These are phyloP conservation scores for Diaporthe aspalathi DNA, from an alignment of 2,329 filamentous ascomycete species.

Conservation along the genomic window DNA sequence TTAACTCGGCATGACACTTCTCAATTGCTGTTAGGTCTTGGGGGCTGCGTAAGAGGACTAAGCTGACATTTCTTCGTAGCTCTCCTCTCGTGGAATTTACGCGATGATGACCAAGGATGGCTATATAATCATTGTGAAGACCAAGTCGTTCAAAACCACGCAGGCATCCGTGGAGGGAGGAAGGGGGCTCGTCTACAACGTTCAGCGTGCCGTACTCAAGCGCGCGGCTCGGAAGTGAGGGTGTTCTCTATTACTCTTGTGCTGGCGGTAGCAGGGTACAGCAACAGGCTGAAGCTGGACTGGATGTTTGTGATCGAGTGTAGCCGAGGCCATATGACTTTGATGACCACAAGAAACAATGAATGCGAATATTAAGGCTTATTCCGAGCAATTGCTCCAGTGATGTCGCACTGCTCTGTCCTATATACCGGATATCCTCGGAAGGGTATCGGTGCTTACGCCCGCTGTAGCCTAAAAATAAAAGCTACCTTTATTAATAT, in stretches of 20 bases:
- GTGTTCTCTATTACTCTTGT: too few relatives aligned
- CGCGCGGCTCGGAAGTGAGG: background rate
- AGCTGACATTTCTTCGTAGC: background rate
- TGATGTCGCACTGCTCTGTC: background rate
- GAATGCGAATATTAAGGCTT: background rate
- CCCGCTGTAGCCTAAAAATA: too few relatives aligned
- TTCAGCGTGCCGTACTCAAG: background rate
- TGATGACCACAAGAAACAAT: background rate
- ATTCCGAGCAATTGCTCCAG: background rate
- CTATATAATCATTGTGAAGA: conserved; percentile 12
- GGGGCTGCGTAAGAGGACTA: fast-evolving
- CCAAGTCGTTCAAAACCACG: background rate
- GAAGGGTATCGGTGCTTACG: conserved; percentile 16
- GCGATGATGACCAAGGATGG: conserved; percentile 12
- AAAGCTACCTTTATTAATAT: too few relatives aligned
- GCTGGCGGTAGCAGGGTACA: background rate
- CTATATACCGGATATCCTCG: background rate
- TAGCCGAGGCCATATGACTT: background rate
- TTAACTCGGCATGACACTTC: background rate
- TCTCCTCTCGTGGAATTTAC: background rate
- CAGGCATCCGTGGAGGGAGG: conserved; percentile 1
- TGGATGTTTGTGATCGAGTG: background rate
- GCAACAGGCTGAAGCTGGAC: background rate
- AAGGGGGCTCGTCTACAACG: background rate
- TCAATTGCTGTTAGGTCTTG: background rate